phyloP scores from a whole-genome alignment of 2,329 filamentous ascomycete genomes.

The Fusarium sp. region DNA sequence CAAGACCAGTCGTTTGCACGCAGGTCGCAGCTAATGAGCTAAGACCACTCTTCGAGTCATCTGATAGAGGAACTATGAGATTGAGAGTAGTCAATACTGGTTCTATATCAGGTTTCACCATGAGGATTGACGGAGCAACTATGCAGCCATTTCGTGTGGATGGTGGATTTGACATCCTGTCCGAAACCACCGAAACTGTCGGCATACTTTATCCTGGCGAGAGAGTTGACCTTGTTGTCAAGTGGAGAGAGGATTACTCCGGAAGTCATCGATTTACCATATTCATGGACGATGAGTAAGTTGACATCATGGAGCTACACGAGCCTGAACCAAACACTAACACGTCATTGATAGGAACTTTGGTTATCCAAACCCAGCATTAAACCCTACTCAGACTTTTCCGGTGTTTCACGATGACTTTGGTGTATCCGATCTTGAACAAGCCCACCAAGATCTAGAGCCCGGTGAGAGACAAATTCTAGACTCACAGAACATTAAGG shows the following conservation, averaged over 20 bases:
- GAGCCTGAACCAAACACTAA: background rate
- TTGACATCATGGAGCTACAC: accelerated
- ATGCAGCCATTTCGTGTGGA: background rate
- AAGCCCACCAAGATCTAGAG: accelerated
- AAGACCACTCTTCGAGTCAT: background rate
- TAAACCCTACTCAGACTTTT: background rate
- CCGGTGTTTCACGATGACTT: accelerated
- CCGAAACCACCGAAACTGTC: accelerated
- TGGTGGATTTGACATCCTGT: background rate
- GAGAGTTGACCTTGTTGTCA: background rate
- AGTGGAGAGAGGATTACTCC: accelerated
- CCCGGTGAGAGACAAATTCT: accelerated
- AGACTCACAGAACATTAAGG: background rate
- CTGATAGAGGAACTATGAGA: accelerated
- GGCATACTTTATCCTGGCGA: conserved; percentile 10
- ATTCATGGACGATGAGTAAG: conserved; percentile 14
- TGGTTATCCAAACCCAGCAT: conserved; percentile 5
- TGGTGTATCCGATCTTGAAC: accelerated
- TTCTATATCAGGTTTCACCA: background rate
- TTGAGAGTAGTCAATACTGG: conserved; percentile 10
- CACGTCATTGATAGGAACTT: background rate
- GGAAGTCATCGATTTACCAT: background rate
- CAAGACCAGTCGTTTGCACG: background rate
- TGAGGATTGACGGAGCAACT: accelerated
- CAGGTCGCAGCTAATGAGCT: background rate